Evolutionary conservation across 352 stramenopile genomes (phyloP).

Genomic region (Phytophthora nicotianae): DNA sequence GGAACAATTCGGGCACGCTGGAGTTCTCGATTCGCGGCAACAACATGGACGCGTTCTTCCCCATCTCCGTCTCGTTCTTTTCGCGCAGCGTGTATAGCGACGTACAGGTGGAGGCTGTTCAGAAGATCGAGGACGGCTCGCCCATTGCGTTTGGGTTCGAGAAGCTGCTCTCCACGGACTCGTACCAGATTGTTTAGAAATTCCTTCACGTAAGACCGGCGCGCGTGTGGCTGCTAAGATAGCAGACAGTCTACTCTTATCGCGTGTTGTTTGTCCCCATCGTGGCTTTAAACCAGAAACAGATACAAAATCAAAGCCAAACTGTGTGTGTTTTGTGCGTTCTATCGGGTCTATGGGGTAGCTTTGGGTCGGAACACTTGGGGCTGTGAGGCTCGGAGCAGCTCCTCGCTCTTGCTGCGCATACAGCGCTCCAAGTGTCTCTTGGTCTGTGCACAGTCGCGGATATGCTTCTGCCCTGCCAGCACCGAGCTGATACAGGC

Average conservation of each 20-base stretch:
- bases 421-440: slow-evolving; percentile 79
- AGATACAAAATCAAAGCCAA: slow-evolving; percentile 41
- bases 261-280: slow-evolving; percentile 19
- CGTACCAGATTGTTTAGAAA: slow-evolving; percentile 90
- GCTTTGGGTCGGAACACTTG: slow-evolving; percentile 58
- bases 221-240: slow-evolving; percentile 16
- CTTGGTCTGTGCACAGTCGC: slow-evolving; percentile 58
- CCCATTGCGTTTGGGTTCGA: slow-evolving; percentile 84
- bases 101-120: slow-evolving; percentile 77
- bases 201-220: slow-evolving; percentile 7
- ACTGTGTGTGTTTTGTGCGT: slow-evolving; percentile 34
- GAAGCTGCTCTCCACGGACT: slow-evolving; percentile 87
- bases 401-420: slow-evolving; percentile 59
- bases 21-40: slow-evolving; percentile 84
- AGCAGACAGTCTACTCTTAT: not conserved
- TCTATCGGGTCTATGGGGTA: slow-evolving; percentile 26
- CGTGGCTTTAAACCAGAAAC: slow-evolving; percentile 39
- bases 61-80: slow-evolving; percentile 89
- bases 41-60: slow-evolving; percentile 88
- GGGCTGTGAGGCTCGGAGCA: slow-evolving; percentile 68
- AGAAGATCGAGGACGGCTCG: slow-evolving; percentile 74
- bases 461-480: slow-evolving; percentile 41
- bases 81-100: slow-evolving; percentile 89
- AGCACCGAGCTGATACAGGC: slow-evolving; percentile 54
- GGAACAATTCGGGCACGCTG: slow-evolving; percentile 81